These are phyloP conservation scores for Tricladium varicosporioides DNA, from an alignment of 2,329 filamentous ascomycete genomes.

Conservation along the genomic window DNA sequence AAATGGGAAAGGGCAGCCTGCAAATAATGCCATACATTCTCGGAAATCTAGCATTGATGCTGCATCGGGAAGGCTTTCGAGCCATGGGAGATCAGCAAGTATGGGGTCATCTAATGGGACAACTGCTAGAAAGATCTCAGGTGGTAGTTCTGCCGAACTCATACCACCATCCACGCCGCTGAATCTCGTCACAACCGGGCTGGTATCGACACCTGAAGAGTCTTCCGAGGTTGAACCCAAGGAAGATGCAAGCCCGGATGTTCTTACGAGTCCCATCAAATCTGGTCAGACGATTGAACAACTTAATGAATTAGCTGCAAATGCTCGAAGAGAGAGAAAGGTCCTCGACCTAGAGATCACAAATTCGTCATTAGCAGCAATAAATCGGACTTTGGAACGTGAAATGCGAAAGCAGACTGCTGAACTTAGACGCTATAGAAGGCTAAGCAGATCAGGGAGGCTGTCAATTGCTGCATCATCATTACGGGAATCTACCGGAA, in stretches of 20 bases:
- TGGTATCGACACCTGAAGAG: constrained; percentile 26
- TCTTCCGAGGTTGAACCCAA: constrained; percentile 7
- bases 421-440: constrained; percentile 80
- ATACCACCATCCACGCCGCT: constrained; percentile 20
- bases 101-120: constrained; percentile 24
- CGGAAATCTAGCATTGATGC: constrained; percentile 26
- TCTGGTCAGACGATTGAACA: constrained; percentile 54
- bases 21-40: constrained; percentile 21
- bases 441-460: constrained; percentile 78
- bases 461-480: constrained; percentile 59
- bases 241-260: constrained; percentile 5
- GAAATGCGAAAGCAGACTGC: constrained; percentile 89
- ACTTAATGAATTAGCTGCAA: constrained; percentile 76
- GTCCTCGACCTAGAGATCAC: constrained; percentile 95
- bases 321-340: constrained; percentile 87
- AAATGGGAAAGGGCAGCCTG: constrained; percentile 22
- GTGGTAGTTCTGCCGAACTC: constrained; percentile 18
- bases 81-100: constrained; percentile 31
- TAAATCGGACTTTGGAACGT: constrained; percentile 88
- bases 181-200: constrained; percentile 20
- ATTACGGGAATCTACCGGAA: constrained; percentile 43
- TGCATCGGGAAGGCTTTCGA: constrained; percentile 7
- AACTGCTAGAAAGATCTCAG: constrained; percentile 23
- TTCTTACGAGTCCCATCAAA: constrained; percentile 53
- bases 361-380: constrained; percentile 90